Percentiles rank a stretch among this genome's conserved stretches.
Evolutionary conservation across 2,329 filamentous ascomycete genomes (phyloP).

Genomic region (Fusarium agapanthi): DNA sequence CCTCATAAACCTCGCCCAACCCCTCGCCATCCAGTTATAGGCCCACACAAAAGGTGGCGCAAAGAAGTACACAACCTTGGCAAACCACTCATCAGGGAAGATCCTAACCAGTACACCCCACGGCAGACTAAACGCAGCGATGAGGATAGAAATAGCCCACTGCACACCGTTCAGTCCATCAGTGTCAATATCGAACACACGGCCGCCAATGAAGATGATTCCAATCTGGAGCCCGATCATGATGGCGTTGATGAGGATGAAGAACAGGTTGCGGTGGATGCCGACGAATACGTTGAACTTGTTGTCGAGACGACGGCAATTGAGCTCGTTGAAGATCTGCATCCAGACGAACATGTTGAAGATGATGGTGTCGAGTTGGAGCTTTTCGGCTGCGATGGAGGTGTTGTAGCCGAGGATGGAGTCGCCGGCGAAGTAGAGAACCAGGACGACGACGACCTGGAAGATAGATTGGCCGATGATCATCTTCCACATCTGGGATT

Average conservation of each 20-base stretch:
- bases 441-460: conserved; percentile 81
- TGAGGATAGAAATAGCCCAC: conserved; percentile 86
- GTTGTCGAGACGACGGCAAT: conserved; percentile 92
- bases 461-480: conserved; percentile 93
- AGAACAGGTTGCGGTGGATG: conserved; percentile 85
- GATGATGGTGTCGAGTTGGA: conserved; percentile 79
- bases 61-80: not conserved
- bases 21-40: not conserved
- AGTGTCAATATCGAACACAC: conserved; percentile 76
- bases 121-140: conserved; percentile 6
- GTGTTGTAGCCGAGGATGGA: conserved; percentile 39
- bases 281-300: conserved; percentile 95
- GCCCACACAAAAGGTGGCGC: conserved; percentile 7
- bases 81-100: conserved; percentile 22
- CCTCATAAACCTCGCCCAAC: not conserved
- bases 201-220: conserved; percentile 86
- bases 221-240: conserved; percentile 91
- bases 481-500: conserved; percentile 91
- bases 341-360: conserved; percentile 99
- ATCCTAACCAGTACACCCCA: conserved; percentile 10
- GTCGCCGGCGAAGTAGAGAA: conserved; percentile 81
- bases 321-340: conserved; percentile 87
- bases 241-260: conserved; percentile 82
- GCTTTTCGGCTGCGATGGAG: conserved; percentile 53
- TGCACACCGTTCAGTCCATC: conserved; percentile 73